A percentile compares a stretch with the other conserved stretches of the same genome.
phyloP scores from a whole-genome alignment of 495 filamentous ascomycete genomes.

The Hypoxylon intermedium region DNA sequence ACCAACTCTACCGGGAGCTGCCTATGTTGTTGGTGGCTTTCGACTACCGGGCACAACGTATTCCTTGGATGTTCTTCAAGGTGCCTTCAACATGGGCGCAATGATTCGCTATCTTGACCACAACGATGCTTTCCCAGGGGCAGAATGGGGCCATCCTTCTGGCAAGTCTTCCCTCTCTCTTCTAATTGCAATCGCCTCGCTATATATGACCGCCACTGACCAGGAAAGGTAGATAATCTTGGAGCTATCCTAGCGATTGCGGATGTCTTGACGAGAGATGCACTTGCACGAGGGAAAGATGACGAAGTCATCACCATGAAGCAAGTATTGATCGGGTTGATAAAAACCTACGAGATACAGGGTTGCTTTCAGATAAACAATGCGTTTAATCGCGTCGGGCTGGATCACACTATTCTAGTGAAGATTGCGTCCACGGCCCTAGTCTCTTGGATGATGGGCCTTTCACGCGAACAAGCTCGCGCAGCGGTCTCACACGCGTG shows the following conservation, averaged over 20 bases:
- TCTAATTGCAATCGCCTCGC: no score
- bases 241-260: constrained; percentile 51
- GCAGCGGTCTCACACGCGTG: constrained; percentile 51
- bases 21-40: constrained; percentile 50
- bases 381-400: constrained; percentile 51
- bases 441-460: constrained; percentile 47
- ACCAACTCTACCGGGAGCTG: constrained; percentile 37
- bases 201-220: no score
- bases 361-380: constrained; percentile 51
- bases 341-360: constrained; percentile 60
- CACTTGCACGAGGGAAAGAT: constrained; percentile 20
- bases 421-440: constrained; percentile 54
- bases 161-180: no score
- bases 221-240: no score
- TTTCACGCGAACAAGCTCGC: constrained; percentile 42
- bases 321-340: constrained; percentile 46
- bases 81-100: constrained; percentile 54
- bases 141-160: constrained; percentile 58
- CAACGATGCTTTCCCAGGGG: constrained; percentile 53
- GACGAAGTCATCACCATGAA: constrained; percentile 45
- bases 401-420: constrained; percentile 57
- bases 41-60: constrained; percentile 51
- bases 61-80: constrained; percentile 50
- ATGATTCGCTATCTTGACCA: constrained; percentile 56
- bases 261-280: constrained; percentile 46